Conservation (phyloP, 306 rosid genomes). For the Dalbergia cochinchinensis region DNA sequence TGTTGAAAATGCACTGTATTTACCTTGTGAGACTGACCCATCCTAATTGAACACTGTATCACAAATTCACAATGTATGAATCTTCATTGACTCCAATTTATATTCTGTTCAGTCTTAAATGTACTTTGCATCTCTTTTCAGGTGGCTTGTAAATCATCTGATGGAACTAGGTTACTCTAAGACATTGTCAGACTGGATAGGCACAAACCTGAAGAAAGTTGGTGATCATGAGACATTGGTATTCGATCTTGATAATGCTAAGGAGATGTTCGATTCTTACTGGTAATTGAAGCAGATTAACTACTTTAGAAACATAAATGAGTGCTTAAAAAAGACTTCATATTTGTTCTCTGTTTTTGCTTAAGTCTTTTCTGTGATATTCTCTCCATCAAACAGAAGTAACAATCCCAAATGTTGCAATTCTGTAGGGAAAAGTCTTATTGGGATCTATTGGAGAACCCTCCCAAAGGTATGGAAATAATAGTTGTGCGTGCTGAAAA, state of each 20-base stretch:
- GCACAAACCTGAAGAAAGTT: conserved; percentile 81
- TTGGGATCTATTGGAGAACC: conserved; percentile 79
- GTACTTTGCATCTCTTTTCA: conserved; percentile 50
- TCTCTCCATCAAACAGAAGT: background rate
- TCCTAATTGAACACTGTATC: conserved; percentile 11
- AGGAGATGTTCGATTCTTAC: conserved; percentile 88
- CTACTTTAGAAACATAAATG: conserved; percentile 23
- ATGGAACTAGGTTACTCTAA: conserved; percentile 85
- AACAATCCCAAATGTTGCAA: conserved; percentile 28
- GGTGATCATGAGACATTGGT: conserved; percentile 89
- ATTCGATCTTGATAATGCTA: conserved; percentile 81
- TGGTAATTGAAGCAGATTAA: conserved; percentile 55
- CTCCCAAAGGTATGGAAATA: conserved; percentile 77
- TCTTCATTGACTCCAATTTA: conserved; percentile 8
- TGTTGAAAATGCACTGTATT: conserved; percentile 2
- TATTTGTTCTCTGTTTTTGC: conserved; percentile 4
- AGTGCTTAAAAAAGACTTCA: background rate
- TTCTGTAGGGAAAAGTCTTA: conserved; percentile 73
- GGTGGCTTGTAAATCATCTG: conserved; percentile 96
- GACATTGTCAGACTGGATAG: conserved; percentile 91
- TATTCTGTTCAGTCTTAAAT: conserved; percentile 32
- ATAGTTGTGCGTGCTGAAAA: conserved; percentile 83
- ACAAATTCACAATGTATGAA: conserved; percentile 4
- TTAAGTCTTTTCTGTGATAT: background rate
- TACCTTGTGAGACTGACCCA: conserved; percentile 6